These are phyloP conservation scores for Urtica urens DNA, from an alignment of 306 rosid genomes.

Conservation along the genomic window DNA sequence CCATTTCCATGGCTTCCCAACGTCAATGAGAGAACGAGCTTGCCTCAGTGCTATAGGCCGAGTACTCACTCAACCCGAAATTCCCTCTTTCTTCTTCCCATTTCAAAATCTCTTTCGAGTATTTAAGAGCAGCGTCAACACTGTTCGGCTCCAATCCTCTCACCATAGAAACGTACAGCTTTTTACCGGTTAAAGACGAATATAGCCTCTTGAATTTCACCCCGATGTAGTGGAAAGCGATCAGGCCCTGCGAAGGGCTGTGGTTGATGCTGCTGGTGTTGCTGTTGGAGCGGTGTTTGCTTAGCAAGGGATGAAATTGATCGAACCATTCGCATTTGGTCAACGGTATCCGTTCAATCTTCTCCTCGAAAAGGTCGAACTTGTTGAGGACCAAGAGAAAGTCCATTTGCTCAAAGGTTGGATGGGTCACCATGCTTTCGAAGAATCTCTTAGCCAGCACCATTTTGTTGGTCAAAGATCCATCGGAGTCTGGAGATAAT, in stretches of 20 bases:
- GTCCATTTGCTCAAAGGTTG: slow-evolving; percentile 79
- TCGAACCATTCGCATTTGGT: slow-evolving; percentile 74
- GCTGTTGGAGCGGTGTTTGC: slow-evolving; percentile 39
- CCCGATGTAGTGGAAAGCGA: slow-evolving; percentile 62
- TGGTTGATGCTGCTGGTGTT: slow-evolving; percentile 49
- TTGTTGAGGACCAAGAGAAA: slow-evolving; percentile 84
- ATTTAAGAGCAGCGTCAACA: slow-evolving; percentile 72
- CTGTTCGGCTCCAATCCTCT: slow-evolving; percentile 69
- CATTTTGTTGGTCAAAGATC: slow-evolving; percentile 66
- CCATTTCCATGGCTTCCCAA: slow-evolving; percentile 10
- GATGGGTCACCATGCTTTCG: slow-evolving; percentile 73
- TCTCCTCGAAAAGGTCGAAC: slow-evolving; percentile 67
- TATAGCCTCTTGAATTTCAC: slow-evolving; percentile 88
- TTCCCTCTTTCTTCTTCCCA: slow-evolving; percentile 82
- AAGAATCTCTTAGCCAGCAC: slow-evolving; percentile 60
- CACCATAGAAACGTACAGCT: slow-evolving; percentile 64
- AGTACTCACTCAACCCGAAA: slow-evolving; percentile 73
- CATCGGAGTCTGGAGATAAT: slow-evolving; percentile 49
- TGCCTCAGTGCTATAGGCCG: slow-evolving; percentile 68
- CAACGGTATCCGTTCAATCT: slow-evolving; percentile 55
- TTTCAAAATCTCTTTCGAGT: slow-evolving; percentile 75
- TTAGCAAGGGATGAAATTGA: slow-evolving; percentile 64
- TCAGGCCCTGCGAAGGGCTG: slow-evolving; percentile 58
- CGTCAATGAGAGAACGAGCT: slow-evolving; percentile 54
- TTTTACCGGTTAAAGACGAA: slow-evolving; percentile 59